A percentile compares a stretch with the other conserved stretches of the same genome.
Evolutionary conservation across 306 rosid species (phyloP).

Genomic region (Dalbergia cochinchinensis): DNA sequence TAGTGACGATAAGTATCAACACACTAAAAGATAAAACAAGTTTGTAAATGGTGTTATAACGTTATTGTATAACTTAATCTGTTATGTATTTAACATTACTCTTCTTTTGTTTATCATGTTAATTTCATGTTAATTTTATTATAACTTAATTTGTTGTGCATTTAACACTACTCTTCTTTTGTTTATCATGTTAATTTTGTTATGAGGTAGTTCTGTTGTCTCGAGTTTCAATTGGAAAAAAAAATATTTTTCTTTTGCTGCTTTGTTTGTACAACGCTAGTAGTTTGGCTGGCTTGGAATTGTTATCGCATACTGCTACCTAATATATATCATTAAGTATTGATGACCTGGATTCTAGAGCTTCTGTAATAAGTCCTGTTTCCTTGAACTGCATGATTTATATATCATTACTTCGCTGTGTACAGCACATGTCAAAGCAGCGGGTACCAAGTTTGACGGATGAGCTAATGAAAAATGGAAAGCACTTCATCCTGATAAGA

Average conservation of each 20-base stretch:
- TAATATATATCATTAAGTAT: no score
- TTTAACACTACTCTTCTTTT: no score
- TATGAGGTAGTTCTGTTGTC: background rate
- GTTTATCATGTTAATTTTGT: conserved; percentile 6
- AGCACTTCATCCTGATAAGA: conserved; percentile 79
- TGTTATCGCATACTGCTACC: background rate
- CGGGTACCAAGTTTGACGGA: conserved; percentile 64
- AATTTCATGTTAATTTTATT: no score
- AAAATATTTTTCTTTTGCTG: background rate
- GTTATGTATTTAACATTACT: no score
- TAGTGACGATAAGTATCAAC: no score
- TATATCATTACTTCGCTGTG: conserved; percentile 15
- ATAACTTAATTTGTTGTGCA: no score
- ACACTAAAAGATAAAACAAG: no score
- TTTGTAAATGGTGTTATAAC: no score
- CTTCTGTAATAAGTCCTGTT: background rate
- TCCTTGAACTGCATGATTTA: conserved; percentile 14
- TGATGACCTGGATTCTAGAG: background rate
- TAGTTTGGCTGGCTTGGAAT: conserved; percentile 18
- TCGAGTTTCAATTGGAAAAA: background rate
- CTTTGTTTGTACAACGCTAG: background rate
- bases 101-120: no score
- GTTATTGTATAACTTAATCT: no score
- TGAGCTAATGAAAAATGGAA: conserved; percentile 77
- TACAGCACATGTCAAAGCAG: conserved; percentile 84